Percentiles rank a stretch among this genome's conserved stretches.
Conservation (phyloP, 192 early-diverging fungal species). For the Coemansia sp. region DNA sequence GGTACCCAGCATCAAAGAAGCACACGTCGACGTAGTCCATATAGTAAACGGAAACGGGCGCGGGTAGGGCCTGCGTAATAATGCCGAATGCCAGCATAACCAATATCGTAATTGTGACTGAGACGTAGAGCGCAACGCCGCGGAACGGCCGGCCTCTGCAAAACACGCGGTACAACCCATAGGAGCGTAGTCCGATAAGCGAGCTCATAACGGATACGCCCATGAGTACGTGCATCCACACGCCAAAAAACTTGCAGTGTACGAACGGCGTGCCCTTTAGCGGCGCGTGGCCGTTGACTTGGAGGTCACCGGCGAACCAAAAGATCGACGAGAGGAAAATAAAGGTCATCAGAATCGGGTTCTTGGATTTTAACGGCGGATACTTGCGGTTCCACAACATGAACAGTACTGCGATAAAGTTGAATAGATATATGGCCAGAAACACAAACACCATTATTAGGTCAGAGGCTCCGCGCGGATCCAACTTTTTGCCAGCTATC, state of each 20-base stretch:
- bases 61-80: slow-evolving; percentile 26
- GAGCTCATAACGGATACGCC: slow-evolving; percentile 39
- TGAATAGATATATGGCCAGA: slow-evolving; percentile 18
- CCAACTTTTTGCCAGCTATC: slow-evolving; percentile 3
- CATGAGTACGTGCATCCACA: slow-evolving; percentile 49
- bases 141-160: neutral
- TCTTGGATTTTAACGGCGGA: slow-evolving; percentile 57
- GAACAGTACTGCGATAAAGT: slow-evolving; percentile 32
- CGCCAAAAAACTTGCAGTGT: slow-evolving; percentile 48
- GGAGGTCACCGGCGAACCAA: slow-evolving; percentile 54
- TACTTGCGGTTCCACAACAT: slow-evolving; percentile 43
- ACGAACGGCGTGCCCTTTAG: slow-evolving; percentile 18
- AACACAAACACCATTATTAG: slow-evolving; percentile 18
- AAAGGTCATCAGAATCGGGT: slow-evolving; percentile 46
- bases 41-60: slow-evolving; percentile 19
- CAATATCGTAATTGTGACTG: neutral
- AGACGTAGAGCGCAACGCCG: neutral
- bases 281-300: slow-evolving; percentile 51
- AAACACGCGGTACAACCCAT: slow-evolving; percentile 1
- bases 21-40: slow-evolving; percentile 26
- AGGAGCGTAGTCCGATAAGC: slow-evolving; percentile 23
- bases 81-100: slow-evolving; percentile 34
- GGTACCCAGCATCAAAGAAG: slow-evolving; percentile 27
- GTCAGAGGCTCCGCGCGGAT: slow-evolving; percentile 30
- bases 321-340: slow-evolving; percentile 37